phyloP scores from a whole-genome alignment of 208 protist species.

The Trypanosoma theileri region DNA sequence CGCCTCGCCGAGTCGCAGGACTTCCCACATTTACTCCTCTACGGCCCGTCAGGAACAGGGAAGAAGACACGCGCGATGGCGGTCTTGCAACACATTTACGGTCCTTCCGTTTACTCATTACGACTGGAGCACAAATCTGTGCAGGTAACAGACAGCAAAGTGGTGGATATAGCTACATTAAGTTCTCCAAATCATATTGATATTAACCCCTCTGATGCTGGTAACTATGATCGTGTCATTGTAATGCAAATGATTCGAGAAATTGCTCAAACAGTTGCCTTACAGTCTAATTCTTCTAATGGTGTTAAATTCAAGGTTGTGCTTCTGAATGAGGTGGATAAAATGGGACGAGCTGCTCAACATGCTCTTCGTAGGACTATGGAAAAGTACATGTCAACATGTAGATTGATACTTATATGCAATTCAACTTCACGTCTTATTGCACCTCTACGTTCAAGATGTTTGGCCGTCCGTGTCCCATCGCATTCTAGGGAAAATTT shows the following conservation, averaged over 20 bases:
- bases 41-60: slow-evolving; percentile 95
- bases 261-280: slow-evolving; percentile 94
- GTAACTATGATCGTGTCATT: slow-evolving; percentile 96
- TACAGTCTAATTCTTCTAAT: slow-evolving; percentile 45
- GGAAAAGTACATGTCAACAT: slow-evolving; percentile 99
- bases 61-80: slow-evolving; percentile 97
- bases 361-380: slow-evolving; percentile 99
- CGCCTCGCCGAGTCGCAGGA: slow-evolving; percentile 85
- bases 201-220: slow-evolving; percentile 98
- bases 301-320: slow-evolving; percentile 93
- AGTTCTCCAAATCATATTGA: slow-evolving; percentile 98
- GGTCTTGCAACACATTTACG: slow-evolving; percentile 94
- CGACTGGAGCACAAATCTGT: slow-evolving; percentile 91
- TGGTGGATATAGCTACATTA: slow-evolving; percentile 96
- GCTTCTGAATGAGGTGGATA: slow-evolving; percentile 97
- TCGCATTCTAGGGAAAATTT: slow-evolving; percentile 94
- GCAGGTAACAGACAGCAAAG: slow-evolving; percentile 90
- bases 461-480: slow-evolving; percentile 96
- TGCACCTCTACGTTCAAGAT: slow-evolving; percentile 97
- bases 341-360: slow-evolving; percentile 96
- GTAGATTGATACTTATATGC: slow-evolving; percentile 97
- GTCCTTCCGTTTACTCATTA: slow-evolving; percentile 84
- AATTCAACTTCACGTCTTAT: slow-evolving; percentile 95
- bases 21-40: slow-evolving; percentile 98
- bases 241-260: slow-evolving; percentile 99